These are phyloP conservation scores for Suillus lakei DNA, from an alignment of 768 basidiomycete genomes.

Conservation along the genomic window DNA sequence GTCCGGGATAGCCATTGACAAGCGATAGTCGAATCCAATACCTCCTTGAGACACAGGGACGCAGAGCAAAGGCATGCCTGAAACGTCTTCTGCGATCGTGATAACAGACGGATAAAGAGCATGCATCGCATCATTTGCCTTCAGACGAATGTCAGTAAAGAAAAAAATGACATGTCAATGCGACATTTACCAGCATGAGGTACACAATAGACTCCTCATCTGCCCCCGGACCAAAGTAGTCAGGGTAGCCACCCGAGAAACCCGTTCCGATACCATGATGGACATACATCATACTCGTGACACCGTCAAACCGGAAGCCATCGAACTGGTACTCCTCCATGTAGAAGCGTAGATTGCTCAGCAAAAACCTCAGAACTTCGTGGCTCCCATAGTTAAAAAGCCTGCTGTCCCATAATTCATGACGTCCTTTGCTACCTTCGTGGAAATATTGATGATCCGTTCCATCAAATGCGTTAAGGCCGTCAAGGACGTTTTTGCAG, in stretches of 20 bases:
- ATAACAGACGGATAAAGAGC: conserved; percentile 76
- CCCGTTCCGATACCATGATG: conserved; percentile 98
- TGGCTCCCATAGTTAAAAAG: conserved; percentile 96
- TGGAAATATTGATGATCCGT: conserved; percentile 98
- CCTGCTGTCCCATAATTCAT: conserved; percentile 97
- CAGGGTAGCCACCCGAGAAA: conserved; percentile 97
- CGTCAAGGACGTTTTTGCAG: conserved; percentile 96
- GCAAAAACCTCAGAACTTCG: conserved; percentile 92
- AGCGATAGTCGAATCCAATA: conserved; percentile 95
- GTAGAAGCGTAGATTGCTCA: conserved; percentile 95
- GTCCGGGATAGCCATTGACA: conserved; percentile 98
- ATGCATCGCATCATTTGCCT: conserved; percentile 95
- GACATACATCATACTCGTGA: conserved; percentile 99
- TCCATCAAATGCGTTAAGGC: conserved; percentile 96
- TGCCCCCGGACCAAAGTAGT: conserved; percentile 89
- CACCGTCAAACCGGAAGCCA: conserved; percentile 98
- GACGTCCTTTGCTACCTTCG: conserved; percentile 85
- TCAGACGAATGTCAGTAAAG: conserved; percentile 12
- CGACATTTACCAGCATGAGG: conserved; percentile 85
- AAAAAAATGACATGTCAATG: not conserved
- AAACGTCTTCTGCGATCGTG: conserved; percentile 98
- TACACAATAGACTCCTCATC: conserved; percentile 93
- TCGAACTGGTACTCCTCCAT: conserved; percentile 96
- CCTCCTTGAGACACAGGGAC: conserved; percentile 81
- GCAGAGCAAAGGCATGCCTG: conserved; percentile 97